Conservation (phyloP, 306 rosid genomes). For the Lupinus albus region DNA sequence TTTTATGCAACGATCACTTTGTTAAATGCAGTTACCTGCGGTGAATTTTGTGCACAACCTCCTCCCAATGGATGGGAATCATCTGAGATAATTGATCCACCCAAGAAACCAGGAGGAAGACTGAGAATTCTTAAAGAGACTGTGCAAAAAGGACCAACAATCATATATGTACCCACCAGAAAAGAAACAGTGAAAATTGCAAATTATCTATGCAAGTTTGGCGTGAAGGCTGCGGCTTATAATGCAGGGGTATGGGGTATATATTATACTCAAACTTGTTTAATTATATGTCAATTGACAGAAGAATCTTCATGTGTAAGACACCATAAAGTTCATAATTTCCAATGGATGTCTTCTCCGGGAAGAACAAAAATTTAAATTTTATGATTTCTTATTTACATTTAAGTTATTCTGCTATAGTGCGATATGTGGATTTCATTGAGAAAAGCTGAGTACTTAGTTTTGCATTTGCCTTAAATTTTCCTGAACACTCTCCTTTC, state of each 20-base stretch:
- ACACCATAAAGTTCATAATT: slow-evolving; percentile 26
- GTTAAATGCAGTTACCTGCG: slow-evolving; percentile 61
- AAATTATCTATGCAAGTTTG: slow-evolving; percentile 64
- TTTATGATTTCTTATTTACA: slow-evolving; percentile 9
- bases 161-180: slow-evolving; percentile 87
- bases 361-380: slow-evolving; percentile 1
- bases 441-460: slow-evolving; percentile 22
- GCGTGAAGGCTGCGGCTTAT: slow-evolving; percentile 94
- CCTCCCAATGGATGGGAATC: slow-evolving; percentile 44
- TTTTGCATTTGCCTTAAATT: slow-evolving; percentile 14
- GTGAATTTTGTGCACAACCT: slow-evolving; percentile 66
- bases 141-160: slow-evolving; percentile 69
- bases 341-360: slow-evolving; percentile 10
- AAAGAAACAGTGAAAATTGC: slow-evolving; percentile 72
- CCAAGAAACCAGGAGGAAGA: slow-evolving; percentile 55
- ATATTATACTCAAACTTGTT: slow-evolving; percentile 26
- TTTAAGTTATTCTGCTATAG: slow-evolving; percentile 8
- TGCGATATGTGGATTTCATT: slow-evolving; percentile 27
- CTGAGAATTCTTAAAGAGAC: slow-evolving; percentile 48
- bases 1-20: slow-evolving; percentile 29
- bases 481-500: slow-evolving; percentile 22
- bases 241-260: slow-evolving; percentile 72
- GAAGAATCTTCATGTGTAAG: slow-evolving; percentile 25
- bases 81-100: slow-evolving; percentile 47
- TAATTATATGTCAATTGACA: slow-evolving; percentile 29